phyloP scores from a whole-genome alignment of 352 stramenopile genomes.

The Discostella stelligera region DNA sequence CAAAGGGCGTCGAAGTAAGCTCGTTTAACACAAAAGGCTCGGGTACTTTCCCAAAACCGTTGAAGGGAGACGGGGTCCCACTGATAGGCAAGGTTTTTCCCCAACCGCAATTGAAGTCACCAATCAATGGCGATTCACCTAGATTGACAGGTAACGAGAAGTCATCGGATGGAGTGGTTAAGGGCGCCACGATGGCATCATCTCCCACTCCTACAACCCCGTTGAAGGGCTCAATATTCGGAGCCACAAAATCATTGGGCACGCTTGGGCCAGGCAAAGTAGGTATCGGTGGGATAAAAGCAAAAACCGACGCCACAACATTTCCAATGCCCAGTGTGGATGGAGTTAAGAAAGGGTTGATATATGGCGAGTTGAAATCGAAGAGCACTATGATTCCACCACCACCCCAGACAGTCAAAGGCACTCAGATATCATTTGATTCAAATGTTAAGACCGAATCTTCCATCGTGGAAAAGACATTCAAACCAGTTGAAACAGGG shows the following conservation, averaged over 20 bases:
- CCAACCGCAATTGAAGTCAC: constrained; percentile 1
- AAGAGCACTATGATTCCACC: neutral
- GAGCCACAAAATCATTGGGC: constrained; percentile 2
- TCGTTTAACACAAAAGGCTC: neutral
- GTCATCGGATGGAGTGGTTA: neutral
- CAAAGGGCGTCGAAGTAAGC: neutral
- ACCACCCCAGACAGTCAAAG: neutral
- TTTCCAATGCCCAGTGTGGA: neutral
- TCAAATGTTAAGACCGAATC: neutral
- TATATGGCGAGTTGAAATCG: neutral
- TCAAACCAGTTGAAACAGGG: neutral
- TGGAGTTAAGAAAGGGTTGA: neutral
- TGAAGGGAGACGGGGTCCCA: neutral
- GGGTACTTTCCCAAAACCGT: neutral
- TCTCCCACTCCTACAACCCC: neutral
- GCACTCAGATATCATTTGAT: neutral
- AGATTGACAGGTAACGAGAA: neutral
- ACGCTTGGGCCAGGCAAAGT: neutral
- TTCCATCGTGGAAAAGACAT: constrained; percentile 4
- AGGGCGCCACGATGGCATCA: neutral
- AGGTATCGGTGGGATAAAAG: neutral
- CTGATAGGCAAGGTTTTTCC: neutral
- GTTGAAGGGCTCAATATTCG: constrained; percentile 5
- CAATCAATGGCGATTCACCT: neutral
- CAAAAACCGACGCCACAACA: neutral